phyloP scores from a whole-genome alignment of 2,329 filamentous ascomycete genomes.

The Ceratocystis alfenasii region DNA sequence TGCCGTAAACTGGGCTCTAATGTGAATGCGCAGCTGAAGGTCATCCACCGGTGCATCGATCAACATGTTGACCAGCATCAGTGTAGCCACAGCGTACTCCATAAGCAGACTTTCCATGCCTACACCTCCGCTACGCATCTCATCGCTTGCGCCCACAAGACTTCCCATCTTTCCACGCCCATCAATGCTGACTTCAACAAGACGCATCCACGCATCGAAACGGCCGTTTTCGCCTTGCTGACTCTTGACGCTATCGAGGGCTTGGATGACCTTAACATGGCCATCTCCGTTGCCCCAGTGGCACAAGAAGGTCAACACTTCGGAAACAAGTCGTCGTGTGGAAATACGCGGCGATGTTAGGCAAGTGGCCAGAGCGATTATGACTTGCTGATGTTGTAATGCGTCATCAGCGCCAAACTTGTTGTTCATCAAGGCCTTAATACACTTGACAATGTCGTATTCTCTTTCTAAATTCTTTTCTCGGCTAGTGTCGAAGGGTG shows the following conservation, averaged over 20 bases:
- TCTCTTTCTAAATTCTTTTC: slow-evolving; percentile 82
- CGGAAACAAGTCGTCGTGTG: slow-evolving; percentile 86
- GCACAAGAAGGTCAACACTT: slow-evolving; percentile 90
- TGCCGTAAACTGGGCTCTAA: slow-evolving; percentile 88
- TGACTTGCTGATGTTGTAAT: slow-evolving; percentile 75
- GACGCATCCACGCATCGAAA: slow-evolving; percentile 97
- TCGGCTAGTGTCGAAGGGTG: slow-evolving; percentile 42
- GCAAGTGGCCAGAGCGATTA: slow-evolving; percentile 75
- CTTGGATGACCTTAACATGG: slow-evolving; percentile 85
- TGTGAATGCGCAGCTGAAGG: slow-evolving; percentile 81
- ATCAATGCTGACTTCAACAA: slow-evolving; percentile 93
- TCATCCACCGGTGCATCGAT: slow-evolving; percentile 84
- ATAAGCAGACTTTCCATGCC: slow-evolving; percentile 98
- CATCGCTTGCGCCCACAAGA: slow-evolving; percentile 89
- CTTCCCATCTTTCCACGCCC: slow-evolving; percentile 98
- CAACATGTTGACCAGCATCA: slow-evolving; percentile 94
- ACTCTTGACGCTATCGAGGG: slow-evolving; percentile 80
- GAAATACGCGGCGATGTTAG: slow-evolving; percentile 80
- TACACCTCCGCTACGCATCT: slow-evolving; percentile 88
- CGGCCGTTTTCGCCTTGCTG: slow-evolving; percentile 84
- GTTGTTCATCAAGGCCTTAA: slow-evolving; percentile 98
- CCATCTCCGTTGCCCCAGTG: slow-evolving; percentile 85
- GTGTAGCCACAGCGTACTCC: slow-evolving; percentile 93
- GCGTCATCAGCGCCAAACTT: slow-evolving; percentile 97
- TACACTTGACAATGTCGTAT: slow-evolving; percentile 94